Evolutionary conservation across 2,329 filamentous ascomycete species (phyloP), one percentile per base, ranked within the genome.

Genomic region (Cyclaneusma minus): DNA sequence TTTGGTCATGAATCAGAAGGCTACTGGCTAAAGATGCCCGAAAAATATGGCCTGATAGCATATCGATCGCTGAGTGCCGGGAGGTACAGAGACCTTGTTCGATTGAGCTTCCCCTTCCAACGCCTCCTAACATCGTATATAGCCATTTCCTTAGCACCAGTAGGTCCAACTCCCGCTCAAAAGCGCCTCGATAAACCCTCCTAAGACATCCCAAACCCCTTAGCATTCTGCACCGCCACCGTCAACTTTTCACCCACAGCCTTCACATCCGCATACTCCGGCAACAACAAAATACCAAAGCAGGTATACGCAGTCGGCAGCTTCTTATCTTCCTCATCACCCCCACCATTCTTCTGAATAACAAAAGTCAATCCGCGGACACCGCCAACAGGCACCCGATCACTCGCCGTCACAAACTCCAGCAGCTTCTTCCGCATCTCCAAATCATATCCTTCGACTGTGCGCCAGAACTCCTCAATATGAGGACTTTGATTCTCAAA

Each of bases 351-450:
- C 41, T 68, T 72, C 50, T 87, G 78, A 22, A 98, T 64, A 9
- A 81, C 68, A 49, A 95, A 95, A 42, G 79, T 73, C 24, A 95
- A 57, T 40, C 79, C 83, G 35, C 68, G 66, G 44, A 85, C 71
- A 3, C 89, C 89, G 12, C 81, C 84, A 0, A 93, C 80, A 0
- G 89, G 89, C 2, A 95, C 68, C 3, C 89, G 68, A 44, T 94
- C 85, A 40, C 76, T 87, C 1, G 87, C 87, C 9, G 89, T 98
- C 16, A 98, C 85, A 43, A 98, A 98, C 48, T 94, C 84, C 16
- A 98, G 61, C 17, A 98, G 55, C 41, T 69, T 71, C 27, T 72
- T 67, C 50, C 77, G 77, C 60, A 85, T 77, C 22, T 65, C 60
- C 10, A 75, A 62, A 32, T 70, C 62, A 44, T 68, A 89, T 18